Base-by-base conservation (phyloP, 257 asterid species). In the Fraxinus pennsylvanica region DNA sequence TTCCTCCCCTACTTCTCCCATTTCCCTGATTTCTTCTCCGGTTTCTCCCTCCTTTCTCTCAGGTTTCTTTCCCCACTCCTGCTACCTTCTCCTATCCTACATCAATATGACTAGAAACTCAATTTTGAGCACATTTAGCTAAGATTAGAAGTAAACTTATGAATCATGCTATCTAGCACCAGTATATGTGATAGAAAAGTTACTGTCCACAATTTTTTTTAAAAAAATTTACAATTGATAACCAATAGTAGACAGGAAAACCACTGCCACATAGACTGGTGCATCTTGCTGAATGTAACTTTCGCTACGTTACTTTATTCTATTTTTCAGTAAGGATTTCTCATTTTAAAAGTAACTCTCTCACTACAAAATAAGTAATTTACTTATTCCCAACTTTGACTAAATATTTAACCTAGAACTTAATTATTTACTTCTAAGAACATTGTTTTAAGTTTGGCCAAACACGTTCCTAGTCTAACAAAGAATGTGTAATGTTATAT, bases 401-500 rank as follows among this genome's bases (percentile, higher is more conserved):
- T 59, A 59, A 21, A 4, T 47, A 15, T 47, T 15, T 47, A 47
- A 14, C n/a, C n/a, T 47, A 14, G 1, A 14, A 14, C 59, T 14
- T 4, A 47, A 4, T 47, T 47, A 47, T 47, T 47, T 59, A 59
- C 67, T 22, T 6, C 9, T 7, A 21, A 6, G 32, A 21, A 59
- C 21, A 57, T 57, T n/a, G 66, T 57, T 57, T 32, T 57, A n/a
- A 57, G 32, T 12, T 59, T 0, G 29, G 32, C 13, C 6, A 21
- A 59, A 59, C 67, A 59, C 9, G 32, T 59, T 21, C 67, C 66
- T 59, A 59, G 4, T 25, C 66, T 63, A 6, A 43, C 19, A 27
- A 77, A 72, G 5, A 7, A 82, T 71, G 78, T 66, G 68, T 30
- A 50, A 35, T 63, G 15, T 22, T 6, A 15, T 14, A 74, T 14